Evolutionary conservation across 116 monocot genomes (phyloP), one percentile per base, ranked within the genome.

Genomic region (Iris pallida): DNA sequence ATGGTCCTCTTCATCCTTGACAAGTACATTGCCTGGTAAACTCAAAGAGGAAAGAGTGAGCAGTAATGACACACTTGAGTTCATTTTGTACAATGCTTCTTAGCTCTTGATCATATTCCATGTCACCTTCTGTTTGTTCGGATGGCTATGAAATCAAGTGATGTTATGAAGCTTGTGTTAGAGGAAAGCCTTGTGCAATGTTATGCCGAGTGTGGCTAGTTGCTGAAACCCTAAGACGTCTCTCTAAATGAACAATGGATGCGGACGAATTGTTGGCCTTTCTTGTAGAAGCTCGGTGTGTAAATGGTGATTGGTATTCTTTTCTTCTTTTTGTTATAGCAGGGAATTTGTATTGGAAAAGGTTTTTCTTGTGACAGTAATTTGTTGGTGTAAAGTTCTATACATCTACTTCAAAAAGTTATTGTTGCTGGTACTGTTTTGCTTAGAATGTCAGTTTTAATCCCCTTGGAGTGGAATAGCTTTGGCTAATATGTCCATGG

Each of bases 1-100:
- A 44, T 77, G 79, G 18, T 79, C 83, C 0, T 76, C 80, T 1
- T 78, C 81, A 49, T 77, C 44, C 5, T 42, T 30, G 30, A 30
- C 78, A 9, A 82, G 51, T 52, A 15, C 62, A n/a, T 16, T 49
- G 4, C 14, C 69, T 5, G 81, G 82, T 63, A 82, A 84, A 62
- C 79, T 85, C 82, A 0, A 89, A 80, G 47, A 30, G 75, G 81
- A 61, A 82, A 65, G 77, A 61, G 65, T 42, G 75, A 75, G 40
- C 55, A 65, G 0, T 75, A 68, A 45, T n/a, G 6, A 15, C 5
- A 6, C 3, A 55, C 55, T 6, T 30, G 30, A 30, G 30, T 30
- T 30, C 30, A 30, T 30, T 30, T 0, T 30, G 3, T 18, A 8
- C 55, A 55, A 55, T 17, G 55, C 17, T 30, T 30, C 30, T 30